Base-by-base conservation (phyloP, 331 rosid species). In the Ulmus americana region DNA sequence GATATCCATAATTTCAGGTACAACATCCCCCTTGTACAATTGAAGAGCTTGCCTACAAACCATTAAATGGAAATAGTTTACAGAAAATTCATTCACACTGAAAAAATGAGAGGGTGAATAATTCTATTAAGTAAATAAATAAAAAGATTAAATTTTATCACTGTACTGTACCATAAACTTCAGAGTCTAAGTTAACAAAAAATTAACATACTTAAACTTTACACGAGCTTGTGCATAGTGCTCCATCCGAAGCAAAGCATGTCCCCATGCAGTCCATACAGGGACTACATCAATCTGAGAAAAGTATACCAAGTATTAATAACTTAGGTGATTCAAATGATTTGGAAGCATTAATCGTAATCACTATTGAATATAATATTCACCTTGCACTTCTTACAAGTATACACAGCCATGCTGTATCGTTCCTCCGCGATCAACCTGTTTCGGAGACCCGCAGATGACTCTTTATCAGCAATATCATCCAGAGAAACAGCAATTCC, bases 251-350 rank as follows among this genome's bases (percentile, higher is more conserved):
- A 92, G 80, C 76, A 92, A 78, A 49, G 98, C 98, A 77, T 86
- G 96, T 52, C 96, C 98, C 98, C 98, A 92, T 15, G 98, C 98
- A 79, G 76, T 89, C 98, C 98, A 92, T 57, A 92, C 98, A 9
- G 98, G 98, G 79, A 92, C 81, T 69, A 85, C 90, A 79, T 92
- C 98, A 83, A 92, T 92, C 98, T 92, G 86, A 52, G 67, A 64
- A 64, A 90, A 49, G 43, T 18, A 28, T 28, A 70, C 38, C 77
- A 63, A 53, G 39, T 53, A 64, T 58, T 42, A 58, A 42, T 65
- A 69, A 53, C 67, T 70, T 59, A 67, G 59, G 67, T 57, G 61
- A 67, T 61, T 64, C 71, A 45, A 46, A 63, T 9, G 46, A 52
- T 35, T 40, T 22, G 70, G 70, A 62, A 65, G 61, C 18, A 65